These are phyloP conservation scores for Colletotrichum coccodes DNA, from an alignment of 2,329 filamentous ascomycete genomes.

Conservation along the genomic window DNA sequence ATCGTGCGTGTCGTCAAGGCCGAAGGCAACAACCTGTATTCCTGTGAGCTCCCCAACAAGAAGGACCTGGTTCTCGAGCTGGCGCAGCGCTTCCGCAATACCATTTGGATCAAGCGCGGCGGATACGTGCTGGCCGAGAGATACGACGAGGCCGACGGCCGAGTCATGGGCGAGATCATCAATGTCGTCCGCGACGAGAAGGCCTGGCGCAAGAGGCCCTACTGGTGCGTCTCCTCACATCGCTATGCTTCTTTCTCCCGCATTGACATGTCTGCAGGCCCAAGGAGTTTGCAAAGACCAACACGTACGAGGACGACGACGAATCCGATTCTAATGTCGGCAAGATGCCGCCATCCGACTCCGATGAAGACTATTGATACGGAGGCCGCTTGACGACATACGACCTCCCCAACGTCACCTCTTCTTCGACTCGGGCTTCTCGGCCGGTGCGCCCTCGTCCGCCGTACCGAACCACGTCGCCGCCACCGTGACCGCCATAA, in stretches of 20 bases:
- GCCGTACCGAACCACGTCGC: constrained; percentile 69
- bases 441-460: constrained; percentile 45
- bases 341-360: constrained; percentile 85
- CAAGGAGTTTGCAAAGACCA: constrained; percentile 77
- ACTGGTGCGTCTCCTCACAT: constrained; percentile 71
- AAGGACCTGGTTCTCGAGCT: constrained; percentile 81
- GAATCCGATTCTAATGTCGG: constrained; percentile 84
- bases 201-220: constrained; percentile 86
- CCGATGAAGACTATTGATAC: constrained; percentile 69
- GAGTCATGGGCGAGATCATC: constrained; percentile 87
- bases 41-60: constrained; percentile 75
- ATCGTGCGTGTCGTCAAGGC: constrained; percentile 84
- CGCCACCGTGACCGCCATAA: constrained; percentile 73
- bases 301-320: constrained; percentile 71
- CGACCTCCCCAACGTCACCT: constrained; percentile 16
- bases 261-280: constrained; percentile 65
- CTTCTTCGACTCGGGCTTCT: constrained; percentile 37
- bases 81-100: constrained; percentile 85
- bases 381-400: constrained; percentile 8
- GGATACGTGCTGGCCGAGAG: constrained; percentile 86
- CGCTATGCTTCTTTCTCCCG: not conserved
- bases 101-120: constrained; percentile 91
- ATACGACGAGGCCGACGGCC: constrained; percentile 77
- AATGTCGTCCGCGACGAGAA: constrained; percentile 94
- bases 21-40: constrained; percentile 90